Percentiles rank a stretch among this genome's conserved stretches.
These are phyloP conservation scores for Sclerotinia spermophila DNA, from an alignment of 2,329 filamentous ascomycete genomes.

Conservation along the genomic window DNA sequence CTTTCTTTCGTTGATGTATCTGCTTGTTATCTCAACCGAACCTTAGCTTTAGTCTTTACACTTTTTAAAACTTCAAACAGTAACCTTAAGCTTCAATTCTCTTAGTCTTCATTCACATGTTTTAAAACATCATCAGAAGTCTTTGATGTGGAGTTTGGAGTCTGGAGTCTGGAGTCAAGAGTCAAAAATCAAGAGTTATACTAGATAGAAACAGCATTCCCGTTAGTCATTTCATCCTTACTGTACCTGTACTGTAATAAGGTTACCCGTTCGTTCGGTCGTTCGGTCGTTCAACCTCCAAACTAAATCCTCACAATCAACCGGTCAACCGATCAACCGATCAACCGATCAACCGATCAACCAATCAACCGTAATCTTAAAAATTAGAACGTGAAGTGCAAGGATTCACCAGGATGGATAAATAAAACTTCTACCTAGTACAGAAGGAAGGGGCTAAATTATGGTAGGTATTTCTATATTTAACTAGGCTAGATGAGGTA, in stretches of 20 bases:
- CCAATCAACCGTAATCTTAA: slow-evolving; percentile 15
- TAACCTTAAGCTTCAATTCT: not conserved
- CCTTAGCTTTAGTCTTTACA: not conserved
- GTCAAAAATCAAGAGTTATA: not conserved
- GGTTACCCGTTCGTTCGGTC: not conserved
- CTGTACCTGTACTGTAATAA: no score
- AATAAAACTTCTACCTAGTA: no score
- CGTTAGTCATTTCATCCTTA: not conserved
- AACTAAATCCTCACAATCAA: slow-evolving; percentile 5
- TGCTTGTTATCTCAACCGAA: not conserved
- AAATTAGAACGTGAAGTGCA: not conserved
- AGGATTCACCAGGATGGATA: no score
- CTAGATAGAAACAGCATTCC: not conserved
- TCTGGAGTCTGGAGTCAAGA: not conserved
- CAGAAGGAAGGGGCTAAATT: no score
- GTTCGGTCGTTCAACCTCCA: not conserved
- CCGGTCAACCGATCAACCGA: no score
- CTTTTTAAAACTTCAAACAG: not conserved
- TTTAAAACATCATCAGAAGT: not conserved
- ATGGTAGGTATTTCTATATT: no score
- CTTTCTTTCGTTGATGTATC: not conserved
- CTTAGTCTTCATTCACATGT: not conserved
- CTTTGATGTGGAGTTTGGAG: not conserved
- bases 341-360: no score
- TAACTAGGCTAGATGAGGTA: no score